Evolutionary conservation across 2,329 filamentous ascomycete species (phyloP), one percentile per base, ranked within the genome.

Genomic region (Fusarium illudens): DNA sequence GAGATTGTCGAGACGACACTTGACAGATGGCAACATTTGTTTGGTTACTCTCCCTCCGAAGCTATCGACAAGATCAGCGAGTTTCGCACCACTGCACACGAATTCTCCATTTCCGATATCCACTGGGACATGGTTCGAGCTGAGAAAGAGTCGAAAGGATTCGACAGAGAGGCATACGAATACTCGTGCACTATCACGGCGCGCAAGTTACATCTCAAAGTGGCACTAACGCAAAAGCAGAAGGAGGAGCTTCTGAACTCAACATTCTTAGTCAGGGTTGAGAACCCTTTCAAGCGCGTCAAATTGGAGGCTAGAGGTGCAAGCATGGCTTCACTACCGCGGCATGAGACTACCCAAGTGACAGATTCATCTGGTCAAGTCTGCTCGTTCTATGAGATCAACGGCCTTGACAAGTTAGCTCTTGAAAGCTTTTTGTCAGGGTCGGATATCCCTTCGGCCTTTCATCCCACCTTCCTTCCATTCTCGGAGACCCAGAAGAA

Each of bases 161-260:
- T 55, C 5, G 64, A 62, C 29, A 34, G 20, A 2, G 65, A 67
- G 4, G 25, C 60, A 0, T 65, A 65, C 4, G 53, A 59, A 10
- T 44, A 64, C 17, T 61, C 27, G 2, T 53, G 36, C 17, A 55
- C 10, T 6, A 19, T 6, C 6, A 19, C 3, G 1, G 25, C 25
- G 6, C 17, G 1, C 9, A 32, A 49, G 29, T 3, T 9, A 25
- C 8, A 3, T 5, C 46, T 27, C 2, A 7, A 3, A 27, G 11
- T n/a, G 7, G 19, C 29, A 9, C 20, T 33, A 4, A 15, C 44
- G 0, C 15, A 9, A 3, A 30, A 33, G 8, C 39, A 64, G 5
- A 34, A 27, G 6, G 22, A 30, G 9, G 58, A 37, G 2, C 55
- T 56, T 15, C 34, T 11, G 11, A 11, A 30, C 12, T n/a, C 32